phyloP scores from a whole-genome alignment of 768 basidiomycete species.

The Roridomyces roridus region DNA sequence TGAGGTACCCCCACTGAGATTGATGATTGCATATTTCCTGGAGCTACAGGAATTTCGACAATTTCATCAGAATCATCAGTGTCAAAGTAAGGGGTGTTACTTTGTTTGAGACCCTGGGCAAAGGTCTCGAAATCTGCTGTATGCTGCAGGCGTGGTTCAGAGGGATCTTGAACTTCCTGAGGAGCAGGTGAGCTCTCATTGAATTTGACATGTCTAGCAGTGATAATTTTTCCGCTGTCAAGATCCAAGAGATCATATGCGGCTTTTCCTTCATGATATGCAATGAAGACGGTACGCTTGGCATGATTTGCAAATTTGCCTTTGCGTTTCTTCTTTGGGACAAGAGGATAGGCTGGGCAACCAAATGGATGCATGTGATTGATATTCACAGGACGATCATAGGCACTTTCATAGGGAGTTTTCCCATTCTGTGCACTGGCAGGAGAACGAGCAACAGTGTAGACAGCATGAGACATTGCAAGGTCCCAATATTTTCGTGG shows the following conservation, averaged over 20 bases:
- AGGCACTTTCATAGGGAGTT: constrained; percentile 4
- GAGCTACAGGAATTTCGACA: no score
- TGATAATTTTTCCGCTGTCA: no score
- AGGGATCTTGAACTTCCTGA: background rate
- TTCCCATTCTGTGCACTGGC: background rate
- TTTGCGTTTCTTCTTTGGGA: constrained; percentile 22
- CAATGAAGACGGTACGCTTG: background rate
- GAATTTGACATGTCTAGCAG: background rate
- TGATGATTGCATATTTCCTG: no score
- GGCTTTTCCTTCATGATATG: background rate
- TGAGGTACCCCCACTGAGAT: no score
- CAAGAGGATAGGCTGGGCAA: constrained; percentile 26
- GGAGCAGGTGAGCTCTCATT: background rate
- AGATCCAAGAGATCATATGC: background rate
- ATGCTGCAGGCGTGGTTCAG: no score
- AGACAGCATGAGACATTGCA: constrained; percentile 13
- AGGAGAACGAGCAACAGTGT: constrained; percentile 16
- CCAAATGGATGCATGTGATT: constrained; percentile 27
- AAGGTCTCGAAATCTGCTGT: no score
- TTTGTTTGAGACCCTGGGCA: no score
- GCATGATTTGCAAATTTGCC: constrained; percentile 7
- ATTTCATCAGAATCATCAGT: no score
- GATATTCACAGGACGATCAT: constrained; percentile 4
- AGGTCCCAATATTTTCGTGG: constrained; percentile 18
- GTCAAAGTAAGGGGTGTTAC: no score